phyloP scores from a whole-genome alignment of 306 rosid species.

The Styphnolobium japonicum region DNA sequence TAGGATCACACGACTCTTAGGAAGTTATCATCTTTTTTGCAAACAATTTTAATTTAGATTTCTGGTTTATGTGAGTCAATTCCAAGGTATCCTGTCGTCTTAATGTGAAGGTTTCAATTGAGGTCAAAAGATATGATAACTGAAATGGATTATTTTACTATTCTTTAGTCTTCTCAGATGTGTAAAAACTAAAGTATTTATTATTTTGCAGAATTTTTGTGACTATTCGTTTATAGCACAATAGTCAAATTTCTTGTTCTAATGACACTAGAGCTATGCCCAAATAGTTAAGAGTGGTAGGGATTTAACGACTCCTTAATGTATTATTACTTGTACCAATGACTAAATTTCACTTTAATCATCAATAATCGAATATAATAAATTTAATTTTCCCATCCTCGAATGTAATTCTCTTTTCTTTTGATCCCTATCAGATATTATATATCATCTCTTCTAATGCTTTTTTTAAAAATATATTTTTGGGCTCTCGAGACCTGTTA shows the following conservation, averaged over 20 bases:
- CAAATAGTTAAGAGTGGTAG: no score
- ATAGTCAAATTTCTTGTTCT: no score
- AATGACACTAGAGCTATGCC: neutral
- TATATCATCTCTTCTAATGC: neutral
- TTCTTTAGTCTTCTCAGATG: neutral
- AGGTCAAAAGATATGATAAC: neutral
- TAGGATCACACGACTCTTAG: neutral
- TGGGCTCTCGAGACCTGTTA: neutral
- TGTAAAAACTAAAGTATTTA: no score
- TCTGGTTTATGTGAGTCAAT: neutral
- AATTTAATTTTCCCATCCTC: neutral
- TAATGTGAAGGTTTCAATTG: neutral
- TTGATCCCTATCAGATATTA: neutral
- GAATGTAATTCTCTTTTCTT: neutral
- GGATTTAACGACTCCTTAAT: no score
- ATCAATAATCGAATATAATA: neutral
- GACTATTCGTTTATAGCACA: no score
- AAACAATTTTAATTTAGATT: neutral
- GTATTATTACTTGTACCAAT: no score
- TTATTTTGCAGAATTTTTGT: no score
- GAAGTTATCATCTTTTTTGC: no score
- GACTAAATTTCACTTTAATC: neutral
- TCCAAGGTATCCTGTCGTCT: neutral
- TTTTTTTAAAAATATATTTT: neutral
- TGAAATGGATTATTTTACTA: neutral